A percentile compares a stretch with the other conserved stretches of the same genome.
Conservation (phyloP, 108 stramenopile genomes). For the Schizochytrium sp. region DNA sequence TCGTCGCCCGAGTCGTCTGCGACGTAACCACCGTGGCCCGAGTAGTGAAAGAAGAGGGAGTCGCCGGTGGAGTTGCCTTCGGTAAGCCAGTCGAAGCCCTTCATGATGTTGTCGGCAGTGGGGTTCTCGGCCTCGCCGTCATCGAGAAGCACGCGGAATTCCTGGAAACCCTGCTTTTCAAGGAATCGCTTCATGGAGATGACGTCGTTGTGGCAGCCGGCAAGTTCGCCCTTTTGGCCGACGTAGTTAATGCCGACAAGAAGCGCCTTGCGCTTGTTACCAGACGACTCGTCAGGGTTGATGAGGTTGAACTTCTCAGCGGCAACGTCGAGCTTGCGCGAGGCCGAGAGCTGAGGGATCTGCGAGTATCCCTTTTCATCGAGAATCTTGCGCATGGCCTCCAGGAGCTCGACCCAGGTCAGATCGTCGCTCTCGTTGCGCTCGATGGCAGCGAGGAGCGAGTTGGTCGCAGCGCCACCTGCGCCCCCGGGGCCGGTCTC, state of each 20-base stretch:
- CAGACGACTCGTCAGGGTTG: slow-evolving; percentile 25
- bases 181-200: slow-evolving; percentile 65
- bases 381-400: slow-evolving; percentile 49
- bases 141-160: slow-evolving; percentile 80
- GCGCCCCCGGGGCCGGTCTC: slow-evolving; percentile 51
- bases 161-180: slow-evolving; percentile 65
- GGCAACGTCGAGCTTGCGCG: slow-evolving; percentile 60
- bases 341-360: slow-evolving; percentile 57
- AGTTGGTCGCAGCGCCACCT: slow-evolving; percentile 82
- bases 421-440: slow-evolving; percentile 26
- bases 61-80: slow-evolving; percentile 60
- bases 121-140: slow-evolving; percentile 49
- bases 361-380: slow-evolving; percentile 55
- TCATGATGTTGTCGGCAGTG: slow-evolving; percentile 62
- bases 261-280: slow-evolving; percentile 52
- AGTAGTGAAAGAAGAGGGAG: slow-evolving; percentile 54
- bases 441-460: slow-evolving; percentile 63
- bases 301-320: slow-evolving; percentile 33
- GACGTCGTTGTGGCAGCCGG: slow-evolving; percentile 86
- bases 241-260: slow-evolving; percentile 85
- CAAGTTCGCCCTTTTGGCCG: slow-evolving; percentile 67
- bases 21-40: slow-evolving; percentile 61
- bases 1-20: slow-evolving; percentile 57
- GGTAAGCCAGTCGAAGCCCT: slow-evolving; percentile 61
- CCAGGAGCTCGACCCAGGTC: slow-evolving; percentile 63